Evolutionary conservation across 2,329 filamentous ascomycete genomes (phyloP), one percentile per base, ranked within the genome.

Genomic region (Stagonosporopsis rhizophila): DNA sequence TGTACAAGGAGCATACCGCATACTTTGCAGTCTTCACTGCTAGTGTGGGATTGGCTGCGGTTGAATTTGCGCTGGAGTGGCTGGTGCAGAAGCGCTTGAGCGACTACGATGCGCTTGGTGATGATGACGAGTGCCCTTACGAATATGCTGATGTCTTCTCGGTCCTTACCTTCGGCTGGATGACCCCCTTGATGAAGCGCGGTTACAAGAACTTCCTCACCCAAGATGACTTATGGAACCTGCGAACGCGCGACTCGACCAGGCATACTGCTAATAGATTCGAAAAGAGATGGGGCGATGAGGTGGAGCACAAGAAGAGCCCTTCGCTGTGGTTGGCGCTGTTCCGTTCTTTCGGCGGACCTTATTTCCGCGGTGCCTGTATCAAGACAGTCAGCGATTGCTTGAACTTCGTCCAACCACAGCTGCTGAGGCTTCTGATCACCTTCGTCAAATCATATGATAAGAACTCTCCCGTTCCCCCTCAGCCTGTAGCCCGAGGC

Each of bases 121-220:
- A 88, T 57, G 86, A 87, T 37, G 85, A 89, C 64, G 88, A 90
- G 75, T 90, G 87, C 52, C 90, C 90, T 0, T 87, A 91, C 60
- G 93, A 98, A 77, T 96, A 96, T 74, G 93, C 95, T 12, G 92
- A 94, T 58, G 83, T 98, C 48, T 99, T 99, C 78, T 96, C 94
- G 4, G 87, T 91, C 46, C 83, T 99, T 41, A 96, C 94, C 0
- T 99, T 99, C 76, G 89, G 90, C 51, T 99, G 95, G 95, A 97
- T 99, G 94, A 98, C 95, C 0, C 93, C 95, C 0, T 80, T 99
- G 85, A 99, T 99, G 95, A 92, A 88, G 72, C 89, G 89, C 71
- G 95, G 95, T 1, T 98, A 99, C 80, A 91, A 89, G 71, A 87
- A 93, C 56, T 99, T 87, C 74, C 82, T 99, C 59, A 96, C 92